These are phyloP conservation scores for Oryza coarctata DNA, from an alignment of 176 grass and related monocot genomes.

Conservation along the genomic window DNA sequence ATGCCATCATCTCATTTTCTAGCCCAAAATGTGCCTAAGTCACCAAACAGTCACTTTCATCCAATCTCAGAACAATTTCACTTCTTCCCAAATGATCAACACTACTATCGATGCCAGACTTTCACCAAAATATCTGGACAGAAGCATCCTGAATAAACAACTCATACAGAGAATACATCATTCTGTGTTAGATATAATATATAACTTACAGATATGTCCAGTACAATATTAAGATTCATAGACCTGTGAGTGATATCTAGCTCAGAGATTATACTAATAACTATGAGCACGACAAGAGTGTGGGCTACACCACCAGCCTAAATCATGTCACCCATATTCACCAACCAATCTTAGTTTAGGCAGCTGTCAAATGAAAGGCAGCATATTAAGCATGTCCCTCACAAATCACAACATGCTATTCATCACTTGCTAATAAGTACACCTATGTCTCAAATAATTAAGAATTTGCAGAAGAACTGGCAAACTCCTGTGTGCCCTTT, in stretches of 20 bases:
- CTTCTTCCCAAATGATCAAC: background rate
- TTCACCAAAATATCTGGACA: conserved; percentile 18
- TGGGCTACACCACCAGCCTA: conserved; percentile 39
- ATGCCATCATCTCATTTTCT: background rate
- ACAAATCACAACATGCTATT: background rate
- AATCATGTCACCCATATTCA: conserved; percentile 54
- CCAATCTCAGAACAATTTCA: conserved; percentile 4
- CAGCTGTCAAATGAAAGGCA: conserved; percentile 35
- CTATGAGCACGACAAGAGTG: conserved; percentile 17
- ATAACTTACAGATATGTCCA: background rate
- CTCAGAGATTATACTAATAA: conserved; percentile 22
- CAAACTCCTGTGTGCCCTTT: conserved; percentile 31
- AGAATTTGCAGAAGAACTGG: conserved; percentile 25
- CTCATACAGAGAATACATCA: background rate
- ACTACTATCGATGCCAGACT: background rate
- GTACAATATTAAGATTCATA: background rate
- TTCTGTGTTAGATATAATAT: conserved; percentile 21
- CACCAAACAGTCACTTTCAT: conserved; percentile 29
- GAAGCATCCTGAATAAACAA: conserved; percentile 2
- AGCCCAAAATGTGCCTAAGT: conserved; percentile 15
- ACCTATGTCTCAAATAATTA: conserved; percentile 22
- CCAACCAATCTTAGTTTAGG: conserved; percentile 37
- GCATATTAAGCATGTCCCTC: conserved; percentile 21
- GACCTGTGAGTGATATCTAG: conserved; percentile 29
- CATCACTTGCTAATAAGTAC: background rate